Base-by-base conservation (phyloP, 2,329 filamentous ascomycete genomes). In the Fonsecaea pugnacius region DNA sequence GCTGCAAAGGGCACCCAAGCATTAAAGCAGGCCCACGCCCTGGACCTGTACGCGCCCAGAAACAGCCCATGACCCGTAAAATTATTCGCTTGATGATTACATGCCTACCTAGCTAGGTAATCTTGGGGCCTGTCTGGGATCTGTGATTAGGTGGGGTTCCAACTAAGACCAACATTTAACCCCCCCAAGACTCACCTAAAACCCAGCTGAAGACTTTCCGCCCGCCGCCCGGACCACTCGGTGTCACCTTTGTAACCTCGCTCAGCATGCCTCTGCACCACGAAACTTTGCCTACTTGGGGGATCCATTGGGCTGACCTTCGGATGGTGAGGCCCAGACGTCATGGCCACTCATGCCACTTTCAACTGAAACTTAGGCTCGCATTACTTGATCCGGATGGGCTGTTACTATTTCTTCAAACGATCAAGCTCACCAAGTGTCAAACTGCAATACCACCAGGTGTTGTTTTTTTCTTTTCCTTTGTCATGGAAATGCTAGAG, bases 331-430 rank as follows among this genome's bases (percentile, higher is more conserved):
- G 38, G 38, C 55, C 16, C 43, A 54, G 30, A 56, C 33, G 30
- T 50, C 38, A 53, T 53, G 27, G 27, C 24, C 58, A 58, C 48
- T 53, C 32, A 53, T 14, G 27, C 33, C 58, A 58, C 48, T 53
- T 24, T 43, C n/a, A 43, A 51, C 27, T 46, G 33, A 53, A 43
- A 43, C 32, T 35, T 50, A 35, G 63, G 51, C 57, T 65, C 33
- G 40, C 50, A 46, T 59, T 58, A 43, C 53, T 58, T 6, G 33
- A 62, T 57, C 27, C n/a, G 54, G 58, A 54, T 35, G 38, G 14
- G 46, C 50, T n/a, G 50, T 40, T 63, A 32, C 9, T 60, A 27
- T 53, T 60, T n/a, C 10, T 53, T 48, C 16, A 10, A 43, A 43
- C 38, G 1, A 12, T 27, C 43, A 14, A 12, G 18, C n/a, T 27